These are phyloP conservation scores for Yamadazyma tumulicola DNA, from an alignment of 805 yeast genomes.

Conservation along the genomic window DNA sequence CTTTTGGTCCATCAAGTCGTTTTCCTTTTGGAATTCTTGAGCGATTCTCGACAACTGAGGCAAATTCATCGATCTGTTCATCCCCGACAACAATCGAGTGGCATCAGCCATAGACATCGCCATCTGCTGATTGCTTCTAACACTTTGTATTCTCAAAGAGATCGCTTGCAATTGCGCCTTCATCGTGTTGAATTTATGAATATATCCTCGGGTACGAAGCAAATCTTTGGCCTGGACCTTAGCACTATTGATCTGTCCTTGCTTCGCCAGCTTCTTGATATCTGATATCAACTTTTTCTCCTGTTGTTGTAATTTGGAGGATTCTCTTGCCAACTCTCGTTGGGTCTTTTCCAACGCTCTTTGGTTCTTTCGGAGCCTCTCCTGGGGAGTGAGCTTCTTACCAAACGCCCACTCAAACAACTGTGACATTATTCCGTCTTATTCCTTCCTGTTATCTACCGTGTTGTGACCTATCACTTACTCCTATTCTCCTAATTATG, in stretches of 20 bases:
- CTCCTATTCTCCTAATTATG: too few relatives aligned
- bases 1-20: constrained; percentile 96
- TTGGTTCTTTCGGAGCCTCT: constrained; percentile 90
- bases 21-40: constrained; percentile 91
- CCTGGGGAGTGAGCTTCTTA: constrained; percentile 89
- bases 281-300: constrained; percentile 85
- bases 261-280: constrained; percentile 87
- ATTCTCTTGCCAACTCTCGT: constrained; percentile 87
- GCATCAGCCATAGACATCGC: constrained; percentile 93
- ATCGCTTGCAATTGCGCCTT: constrained; percentile 95
- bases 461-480: too few relatives aligned
- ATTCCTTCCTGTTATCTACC: too few relatives aligned
- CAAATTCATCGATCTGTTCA: constrained; percentile 87
- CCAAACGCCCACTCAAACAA: constrained; percentile 94
- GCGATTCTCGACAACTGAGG: constrained; percentile 87
- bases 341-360: constrained; percentile 92
- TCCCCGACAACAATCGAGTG: constrained; percentile 73
- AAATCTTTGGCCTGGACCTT: constrained; percentile 95
- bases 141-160: constrained; percentile 85
- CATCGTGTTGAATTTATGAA: constrained; percentile 88
- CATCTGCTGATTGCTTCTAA: constrained; percentile 93
- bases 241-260: constrained; percentile 83
- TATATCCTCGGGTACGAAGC: constrained; percentile 78
- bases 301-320: constrained; percentile 79
- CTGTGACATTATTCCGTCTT: constrained; percentile 27